These are phyloP conservation scores for Leccinum disarticulatum DNA, from an alignment of 768 basidiomycete species.

Conservation along the genomic window DNA sequence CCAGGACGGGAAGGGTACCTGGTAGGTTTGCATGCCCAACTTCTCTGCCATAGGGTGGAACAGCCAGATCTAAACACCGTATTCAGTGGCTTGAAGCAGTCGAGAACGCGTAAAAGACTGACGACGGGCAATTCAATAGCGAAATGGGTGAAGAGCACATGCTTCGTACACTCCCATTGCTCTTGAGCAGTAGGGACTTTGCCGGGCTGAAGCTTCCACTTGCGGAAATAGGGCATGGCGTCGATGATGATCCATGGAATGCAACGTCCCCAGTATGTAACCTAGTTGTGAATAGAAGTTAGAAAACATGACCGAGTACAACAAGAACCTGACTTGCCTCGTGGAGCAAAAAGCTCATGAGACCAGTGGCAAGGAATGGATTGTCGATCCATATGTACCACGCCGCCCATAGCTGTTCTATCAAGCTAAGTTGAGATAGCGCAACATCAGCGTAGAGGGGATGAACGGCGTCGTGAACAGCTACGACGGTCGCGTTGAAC, in stretches of 20 bases:
- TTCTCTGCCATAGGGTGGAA: constrained; percentile 89
- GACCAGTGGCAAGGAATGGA: constrained; percentile 88
- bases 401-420: constrained; percentile 78
- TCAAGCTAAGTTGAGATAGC: constrained; percentile 58
- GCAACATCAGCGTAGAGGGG: constrained; percentile 59
- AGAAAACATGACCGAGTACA: not conserved
- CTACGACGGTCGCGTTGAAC: constrained; percentile 40
- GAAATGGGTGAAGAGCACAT: constrained; percentile 92
- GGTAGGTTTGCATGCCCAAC: constrained; percentile 89
- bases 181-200: constrained; percentile 80
- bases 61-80: constrained; percentile 67
- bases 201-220: constrained; percentile 89
- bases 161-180: constrained; percentile 96
- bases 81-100: not conserved
- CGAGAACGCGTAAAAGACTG: constrained; percentile 25
- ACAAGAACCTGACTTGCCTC: constrained; percentile 58
- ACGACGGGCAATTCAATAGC: constrained; percentile 91
- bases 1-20: constrained; percentile 85
- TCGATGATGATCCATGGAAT: constrained; percentile 97
- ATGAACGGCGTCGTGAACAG: constrained; percentile 33
- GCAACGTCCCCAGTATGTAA: constrained; percentile 95
- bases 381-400: constrained; percentile 90
- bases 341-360: constrained; percentile 90
- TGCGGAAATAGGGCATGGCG: constrained; percentile 86
- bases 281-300: constrained; percentile 39